Percentiles rank a stretch among this genome's conserved stretches.
These are phyloP conservation scores for Akanthomyces lecanii DNA, from an alignment of 2,329 filamentous ascomycete species.

Conservation along the genomic window DNA sequence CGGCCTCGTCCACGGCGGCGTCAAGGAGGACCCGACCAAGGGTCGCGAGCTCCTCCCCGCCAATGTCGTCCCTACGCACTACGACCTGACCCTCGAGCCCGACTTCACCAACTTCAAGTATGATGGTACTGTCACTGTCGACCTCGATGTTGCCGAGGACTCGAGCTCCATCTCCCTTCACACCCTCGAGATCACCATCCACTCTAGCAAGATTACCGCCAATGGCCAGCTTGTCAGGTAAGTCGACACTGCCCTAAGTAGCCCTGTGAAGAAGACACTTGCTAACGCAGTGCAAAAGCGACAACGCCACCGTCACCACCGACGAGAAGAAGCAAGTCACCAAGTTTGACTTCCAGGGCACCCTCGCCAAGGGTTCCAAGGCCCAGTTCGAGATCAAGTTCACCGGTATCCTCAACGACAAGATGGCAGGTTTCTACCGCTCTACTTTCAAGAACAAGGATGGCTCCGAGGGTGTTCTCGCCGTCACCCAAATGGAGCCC, in stretches of 20 bases:
- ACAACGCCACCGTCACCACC: slow-evolving; percentile 59
- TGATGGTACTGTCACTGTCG: slow-evolving; percentile 77
- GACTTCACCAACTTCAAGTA: slow-evolving; percentile 86
- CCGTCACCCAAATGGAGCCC: slow-evolving; percentile 93
- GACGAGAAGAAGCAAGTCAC: slow-evolving; percentile 78
- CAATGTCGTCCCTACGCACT: slow-evolving; percentile 89
- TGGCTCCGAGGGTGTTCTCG: slow-evolving; percentile 76
- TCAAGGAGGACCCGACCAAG: slow-evolving; percentile 26
- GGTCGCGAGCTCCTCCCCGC: slow-evolving; percentile 78
- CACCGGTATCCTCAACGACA: slow-evolving; percentile 77
- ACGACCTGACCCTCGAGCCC: slow-evolving; percentile 86
- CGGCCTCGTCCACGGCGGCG: slow-evolving; percentile 31
- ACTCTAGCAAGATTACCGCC: slow-evolving; percentile 48
- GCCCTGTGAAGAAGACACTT: slow-evolving; percentile 13
- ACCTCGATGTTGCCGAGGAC: slow-evolving; percentile 81
- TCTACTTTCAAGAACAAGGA: slow-evolving; percentile 85
- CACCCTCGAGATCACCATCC: slow-evolving; percentile 80
- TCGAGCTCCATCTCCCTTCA: slow-evolving; percentile 84
- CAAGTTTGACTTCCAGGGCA: slow-evolving; percentile 72
- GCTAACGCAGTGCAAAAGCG: slow-evolving; percentile 18
- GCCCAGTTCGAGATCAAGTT: slow-evolving; percentile 61
- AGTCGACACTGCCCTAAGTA: slow-evolving; percentile 19
- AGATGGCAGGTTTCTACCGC: slow-evolving; percentile 97
- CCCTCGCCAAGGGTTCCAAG: slow-evolving; percentile 69
- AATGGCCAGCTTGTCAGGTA: slow-evolving; percentile 49